Base-by-base conservation (phyloP, 78 protist genomes). In the Tieghemostelium lacteum region DNA sequence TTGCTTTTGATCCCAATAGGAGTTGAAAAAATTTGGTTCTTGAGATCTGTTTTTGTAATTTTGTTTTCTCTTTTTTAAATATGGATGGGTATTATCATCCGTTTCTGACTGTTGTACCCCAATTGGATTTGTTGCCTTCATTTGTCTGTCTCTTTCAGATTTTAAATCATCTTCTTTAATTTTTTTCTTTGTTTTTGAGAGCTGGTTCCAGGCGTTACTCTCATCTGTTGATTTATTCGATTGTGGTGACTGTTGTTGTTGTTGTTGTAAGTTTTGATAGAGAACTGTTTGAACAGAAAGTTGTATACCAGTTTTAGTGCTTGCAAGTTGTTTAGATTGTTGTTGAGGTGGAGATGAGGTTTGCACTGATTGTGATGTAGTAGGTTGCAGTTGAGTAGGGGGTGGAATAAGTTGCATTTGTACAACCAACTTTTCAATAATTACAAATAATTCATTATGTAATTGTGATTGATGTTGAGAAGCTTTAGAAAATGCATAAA, bases 61-160 rank as follows among this genome's bases (percentile, higher is more conserved):
- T 34, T 31, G 2, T 63, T 40, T 33, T 34, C 36, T 1, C n/a
- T 65, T 33, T 36, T 65, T 60, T 60, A 28, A 7, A 55, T 12
- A n/a, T 20, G 62, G n/a, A 20, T 7, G 2, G 20, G 62, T 19
- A 64, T 67, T 36, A 34, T 67, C 28, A 40, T 67, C 61, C 29
- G 22, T 7, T 55, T 7, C 3, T 55, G 61, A 34, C 39, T 39
- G 26, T 66, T 66, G 34, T 39, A 42, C 19, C 40, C 57, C 57
- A 14, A 24, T 39, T 16, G 87, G 87, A 17, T 54, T 65, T 54
- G 87, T 77, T 4, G 10, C 17, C 2, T 65, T 77, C 45, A 63
- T 61, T 49, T 76, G 87, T 76, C 87, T 39, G n/a, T 63, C 72
- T 49, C 73, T 39, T 52, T 65, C 87, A 24, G 52, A 28, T 34